Percentiles rank a stretch among this genome's conserved stretches.
Evolutionary conservation across 2,329 filamentous ascomycete genomes (phyloP).

Genomic region (Talaromyces marneffei): DNA sequence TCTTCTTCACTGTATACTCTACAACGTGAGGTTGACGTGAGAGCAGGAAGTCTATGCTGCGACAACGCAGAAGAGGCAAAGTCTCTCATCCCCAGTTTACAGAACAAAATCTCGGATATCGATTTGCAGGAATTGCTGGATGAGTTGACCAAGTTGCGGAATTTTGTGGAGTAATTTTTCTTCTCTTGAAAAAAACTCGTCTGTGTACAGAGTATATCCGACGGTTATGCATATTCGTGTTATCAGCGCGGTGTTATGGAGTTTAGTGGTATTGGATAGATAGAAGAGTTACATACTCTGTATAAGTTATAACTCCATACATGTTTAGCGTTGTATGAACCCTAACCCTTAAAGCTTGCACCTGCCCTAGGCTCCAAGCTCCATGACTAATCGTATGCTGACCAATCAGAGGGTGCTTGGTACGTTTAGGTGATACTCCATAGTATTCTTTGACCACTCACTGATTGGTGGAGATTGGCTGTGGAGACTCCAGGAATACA

Average conservation of each 20-base stretch:
- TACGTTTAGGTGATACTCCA: neutral
- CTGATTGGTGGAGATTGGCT: neutral
- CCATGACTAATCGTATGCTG: neutral
- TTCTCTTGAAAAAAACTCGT: neutral
- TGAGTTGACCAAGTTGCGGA: constrained; percentile 76
- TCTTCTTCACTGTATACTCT: constrained; percentile 6
- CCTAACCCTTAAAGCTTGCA: neutral
- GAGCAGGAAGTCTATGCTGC: constrained; percentile 78
- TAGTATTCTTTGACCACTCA: neutral
- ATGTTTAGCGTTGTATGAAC: too few species aligned
- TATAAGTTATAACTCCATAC: too few species aligned
- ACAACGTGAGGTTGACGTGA: constrained; percentile 3
- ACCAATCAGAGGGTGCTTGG: neutral
- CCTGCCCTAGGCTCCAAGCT: neutral
- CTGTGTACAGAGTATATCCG: too few species aligned
- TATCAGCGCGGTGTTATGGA: constrained; percentile 26
- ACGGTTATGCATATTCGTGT: neutral
- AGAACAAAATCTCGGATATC: constrained; percentile 84
- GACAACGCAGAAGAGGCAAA: constrained; percentile 93
- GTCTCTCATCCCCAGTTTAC: constrained; percentile 82
- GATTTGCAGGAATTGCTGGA: constrained; percentile 82
- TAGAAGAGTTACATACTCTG: too few species aligned
- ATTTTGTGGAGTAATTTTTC: constrained; percentile 37
- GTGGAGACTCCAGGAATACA: constrained; percentile 4
- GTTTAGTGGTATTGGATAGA: too few species aligned